These are phyloP conservation scores for Hyparrhenia diplandra DNA, from an alignment of 176 grass and related monocot genomes.

Conservation along the genomic window DNA sequence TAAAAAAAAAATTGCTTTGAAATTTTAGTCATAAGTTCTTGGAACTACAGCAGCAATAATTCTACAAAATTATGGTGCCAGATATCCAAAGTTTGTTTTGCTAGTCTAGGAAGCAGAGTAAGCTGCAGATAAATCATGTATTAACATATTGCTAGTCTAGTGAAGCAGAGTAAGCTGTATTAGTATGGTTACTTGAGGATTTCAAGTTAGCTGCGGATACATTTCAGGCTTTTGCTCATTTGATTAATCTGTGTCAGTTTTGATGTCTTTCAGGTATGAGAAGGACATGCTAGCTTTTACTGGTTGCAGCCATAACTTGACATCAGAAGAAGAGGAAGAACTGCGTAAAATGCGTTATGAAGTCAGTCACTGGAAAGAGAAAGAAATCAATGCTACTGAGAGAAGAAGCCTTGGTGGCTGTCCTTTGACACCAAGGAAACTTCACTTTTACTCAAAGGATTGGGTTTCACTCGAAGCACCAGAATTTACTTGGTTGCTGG, in stretches of 20 bases:
- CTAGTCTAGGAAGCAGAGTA: neutral
- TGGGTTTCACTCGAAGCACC: constrained; percentile 62
- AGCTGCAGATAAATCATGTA: neutral
- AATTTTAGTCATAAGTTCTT: constrained; percentile 2
- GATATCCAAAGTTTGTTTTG: constrained; percentile 14
- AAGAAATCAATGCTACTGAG: constrained; percentile 94
- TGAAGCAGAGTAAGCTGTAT: too few relatives aligned
- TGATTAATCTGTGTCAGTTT: neutral
- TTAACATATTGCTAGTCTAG: neutral
- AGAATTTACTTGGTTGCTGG: constrained; percentile 95
- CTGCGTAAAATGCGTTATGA: constrained; percentile 85
- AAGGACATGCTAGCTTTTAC: constrained; percentile 99
- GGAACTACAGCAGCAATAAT: neutral
- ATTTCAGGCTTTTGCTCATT: neutral
- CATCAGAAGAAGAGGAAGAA: constrained; percentile 67
- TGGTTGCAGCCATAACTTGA: constrained; percentile 79
- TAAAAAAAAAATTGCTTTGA: neutral
- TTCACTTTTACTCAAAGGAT: constrained; percentile 78
- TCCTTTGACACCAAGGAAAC: constrained; percentile 94
- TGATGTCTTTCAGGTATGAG: constrained; percentile 69
- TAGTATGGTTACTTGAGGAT: too few relatives aligned
- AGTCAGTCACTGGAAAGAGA: constrained; percentile 96
- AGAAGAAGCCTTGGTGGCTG: constrained; percentile 74
- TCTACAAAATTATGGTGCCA: neutral
- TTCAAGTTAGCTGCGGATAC: neutral